These are phyloP conservation scores for Anaeromyces robustus DNA, from an alignment of 192 early-diverging fungal species.

Conservation along the genomic window DNA sequence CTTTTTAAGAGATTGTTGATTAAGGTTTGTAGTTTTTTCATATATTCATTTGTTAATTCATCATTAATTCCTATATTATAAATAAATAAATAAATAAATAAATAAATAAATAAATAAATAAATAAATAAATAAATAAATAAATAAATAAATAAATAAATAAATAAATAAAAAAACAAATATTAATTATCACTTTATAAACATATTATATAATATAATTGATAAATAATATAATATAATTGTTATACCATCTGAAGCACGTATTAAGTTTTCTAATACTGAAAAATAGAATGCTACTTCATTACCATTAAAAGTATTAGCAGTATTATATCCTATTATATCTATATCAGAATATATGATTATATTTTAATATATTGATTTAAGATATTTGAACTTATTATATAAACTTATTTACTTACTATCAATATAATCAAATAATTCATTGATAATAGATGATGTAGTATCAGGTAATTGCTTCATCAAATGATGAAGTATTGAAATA, in stretches of 20 bases:
- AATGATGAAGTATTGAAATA: not conserved
- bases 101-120: no score
- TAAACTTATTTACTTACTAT: not conserved
- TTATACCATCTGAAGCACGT: constrained; percentile 17
- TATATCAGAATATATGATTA: not conserved
- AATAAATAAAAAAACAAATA: not conserved
- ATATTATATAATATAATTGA: not conserved
- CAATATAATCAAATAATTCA: not conserved
- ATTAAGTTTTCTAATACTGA: not conserved
- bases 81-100: no score
- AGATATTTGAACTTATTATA: no score
- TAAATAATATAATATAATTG: constrained; percentile 12
- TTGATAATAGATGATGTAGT: not conserved
- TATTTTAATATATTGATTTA: no score
- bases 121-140: no score
- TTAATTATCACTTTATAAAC: no score
- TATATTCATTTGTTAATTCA: constrained; percentile 12
- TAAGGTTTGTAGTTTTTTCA: constrained; percentile 20
- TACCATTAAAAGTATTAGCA: not conserved
- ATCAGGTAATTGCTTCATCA: not conserved
- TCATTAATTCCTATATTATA: constrained; percentile 17
- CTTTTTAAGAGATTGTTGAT: constrained; percentile 5
- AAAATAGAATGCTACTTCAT: not conserved
- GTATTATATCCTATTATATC: not conserved
- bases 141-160: no score